These are phyloP conservation scores for Aethionema arabicum DNA, from an alignment of 345 rosid genomes.

Conservation along the genomic window DNA sequence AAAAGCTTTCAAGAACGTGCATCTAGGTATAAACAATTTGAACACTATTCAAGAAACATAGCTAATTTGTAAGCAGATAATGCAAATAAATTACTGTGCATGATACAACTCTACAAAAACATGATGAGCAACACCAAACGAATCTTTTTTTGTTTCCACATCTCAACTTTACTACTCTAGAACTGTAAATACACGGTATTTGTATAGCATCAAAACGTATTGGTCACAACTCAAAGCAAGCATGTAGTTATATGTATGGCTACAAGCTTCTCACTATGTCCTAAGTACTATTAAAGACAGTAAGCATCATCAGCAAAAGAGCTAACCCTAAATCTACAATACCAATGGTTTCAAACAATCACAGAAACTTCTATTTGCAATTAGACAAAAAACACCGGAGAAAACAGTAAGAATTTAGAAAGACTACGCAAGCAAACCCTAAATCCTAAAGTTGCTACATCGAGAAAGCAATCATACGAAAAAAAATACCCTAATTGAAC, in stretches of 20 bases:
- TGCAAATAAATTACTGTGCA: neutral
- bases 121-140: neutral
- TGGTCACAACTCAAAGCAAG: too few species aligned
- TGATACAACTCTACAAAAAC: neutral
- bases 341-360: neutral
- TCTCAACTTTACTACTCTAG: neutral
- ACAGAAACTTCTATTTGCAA: too few species aligned
- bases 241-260: too few species aligned
- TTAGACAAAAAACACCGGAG: neutral
- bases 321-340: conserved; percentile 1
- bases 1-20: neutral
- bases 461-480: neutral
- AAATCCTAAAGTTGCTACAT: conserved; percentile 10
- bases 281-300: too few species aligned
- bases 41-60: neutral
- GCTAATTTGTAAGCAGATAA: neutral
- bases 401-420: neutral
- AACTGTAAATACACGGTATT: too few species aligned
- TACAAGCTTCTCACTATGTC: too few species aligned
- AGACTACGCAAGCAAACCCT: conserved; percentile 7
- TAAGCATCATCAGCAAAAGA: neutral
- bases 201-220: too few species aligned
- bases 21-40: neutral
- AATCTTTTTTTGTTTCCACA: neutral
- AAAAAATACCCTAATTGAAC: neutral